Evolutionary conservation across 2,329 filamentous ascomycete genomes (phyloP), one percentile per base, ranked within the genome.

Genomic region (Exophiala sideris): DNA sequence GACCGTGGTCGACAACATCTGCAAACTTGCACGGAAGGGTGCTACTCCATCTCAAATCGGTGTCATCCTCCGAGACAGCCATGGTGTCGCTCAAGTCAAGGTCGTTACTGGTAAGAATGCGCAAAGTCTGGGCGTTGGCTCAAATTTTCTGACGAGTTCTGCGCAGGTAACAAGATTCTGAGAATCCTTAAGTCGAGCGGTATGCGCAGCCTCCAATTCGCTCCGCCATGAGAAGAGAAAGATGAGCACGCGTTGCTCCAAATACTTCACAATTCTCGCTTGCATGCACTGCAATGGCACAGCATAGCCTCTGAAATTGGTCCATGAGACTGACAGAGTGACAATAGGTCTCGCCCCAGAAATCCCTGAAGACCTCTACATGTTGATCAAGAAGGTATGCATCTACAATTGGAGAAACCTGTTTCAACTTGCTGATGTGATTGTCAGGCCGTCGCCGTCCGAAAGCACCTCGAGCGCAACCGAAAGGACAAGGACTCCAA

Each of bases 401-500:
- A 47, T 47, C 5, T 45, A 9, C 50, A 7, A 10, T n/a, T 16
- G 5, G 5, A 11, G 18, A 49, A 12, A 12, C 2, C 4, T 18
- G 44, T 38, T 33, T 24, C 14, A 32, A 35, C 32, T 32, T 41
- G 16, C 10, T 36, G 8, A 54, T 33, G 18, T 12, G 48, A 32
- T 14, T 18, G 21, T 8, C 33, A 94, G 91, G 91, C 91, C 70
- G 91, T 96, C 70, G 88, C 91, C 74, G 94, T 99, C 82, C 92
- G 94, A 82, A 99, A 99, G 89, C 95, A 99, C 82, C 90, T 99
- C 68, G 91, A 96, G 86, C 90, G 90, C 80, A 99, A 99, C 88
- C 92, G 94, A 81, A 99, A 99, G 87, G 94, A 99, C 85, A 95
- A 91, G 84, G 94, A 99, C 85, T 89, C 87, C 84, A 99, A 99